These are phyloP conservation scores for Colletotrichum sansevieriae DNA, from an alignment of 2,329 filamentous ascomycete species.

Conservation along the genomic window DNA sequence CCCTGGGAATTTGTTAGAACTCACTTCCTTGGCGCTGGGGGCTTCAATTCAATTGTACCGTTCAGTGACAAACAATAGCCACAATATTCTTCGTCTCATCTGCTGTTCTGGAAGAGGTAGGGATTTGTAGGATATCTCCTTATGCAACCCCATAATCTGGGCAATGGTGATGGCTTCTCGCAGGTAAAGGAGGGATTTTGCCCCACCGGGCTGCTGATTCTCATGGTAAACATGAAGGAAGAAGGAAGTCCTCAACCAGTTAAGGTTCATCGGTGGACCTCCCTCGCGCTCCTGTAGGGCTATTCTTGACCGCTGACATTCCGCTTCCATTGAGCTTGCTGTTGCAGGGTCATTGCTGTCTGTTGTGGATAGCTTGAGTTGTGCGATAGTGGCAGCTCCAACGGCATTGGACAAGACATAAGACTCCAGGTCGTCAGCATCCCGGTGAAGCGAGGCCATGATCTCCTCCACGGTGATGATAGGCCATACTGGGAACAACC, in stretches of 20 bases:
- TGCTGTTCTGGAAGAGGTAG: conserved; percentile 56
- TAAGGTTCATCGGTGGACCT: conserved; percentile 51
- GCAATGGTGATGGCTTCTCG: conserved; percentile 65
- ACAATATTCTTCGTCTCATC: conserved; percentile 56
- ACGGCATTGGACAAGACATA: conserved; percentile 60
- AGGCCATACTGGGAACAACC: conserved; percentile 66
- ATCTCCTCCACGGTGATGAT: conserved; percentile 60
- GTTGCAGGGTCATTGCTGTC: conserved; percentile 49
- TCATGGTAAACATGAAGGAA: conserved; percentile 67
- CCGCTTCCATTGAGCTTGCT: conserved; percentile 51
- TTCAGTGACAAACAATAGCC: conserved; percentile 57
- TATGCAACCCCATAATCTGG: conserved; percentile 62
- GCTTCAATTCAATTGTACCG: conserved; percentile 42
- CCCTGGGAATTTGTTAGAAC: conserved; percentile 47
- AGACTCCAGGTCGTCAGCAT: conserved; percentile 51
- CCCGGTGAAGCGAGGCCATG: conserved; percentile 52
- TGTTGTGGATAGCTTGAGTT: conserved; percentile 57
- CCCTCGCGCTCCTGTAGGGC: conserved; percentile 45
- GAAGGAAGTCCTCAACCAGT: conserved; percentile 61
- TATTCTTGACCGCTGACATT: conserved; percentile 51
- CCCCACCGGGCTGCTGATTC: conserved; percentile 60
- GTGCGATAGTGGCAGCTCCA: conserved; percentile 61
- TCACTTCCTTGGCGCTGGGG: background rate
- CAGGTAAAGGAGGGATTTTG: conserved; percentile 61
- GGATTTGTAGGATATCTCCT: conserved; percentile 55